Base-by-base conservation (phyloP, 2,329 filamentous ascomycete species). In the Chaetomium sp. region DNA sequence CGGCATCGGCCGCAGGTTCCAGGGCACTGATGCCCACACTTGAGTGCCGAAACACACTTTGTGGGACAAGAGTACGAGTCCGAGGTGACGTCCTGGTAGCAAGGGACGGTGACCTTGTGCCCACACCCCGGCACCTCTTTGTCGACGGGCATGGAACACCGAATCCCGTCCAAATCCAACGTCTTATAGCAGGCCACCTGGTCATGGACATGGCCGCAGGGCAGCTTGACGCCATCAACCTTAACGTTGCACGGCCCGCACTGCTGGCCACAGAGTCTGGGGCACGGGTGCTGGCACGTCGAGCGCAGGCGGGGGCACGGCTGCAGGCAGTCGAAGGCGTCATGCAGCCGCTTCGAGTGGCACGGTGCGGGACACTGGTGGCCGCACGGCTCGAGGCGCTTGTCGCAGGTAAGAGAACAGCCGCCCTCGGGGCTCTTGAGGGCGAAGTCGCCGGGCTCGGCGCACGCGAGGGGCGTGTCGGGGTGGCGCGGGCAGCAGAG, bases 401-500 rank as follows among this genome's bases (percentile, higher is more conserved):
- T 65, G 72, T 80, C 77, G 66, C 88, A 90, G 0, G 74, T 74
- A 19, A 80, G 71, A 50, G 72, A 71, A 68, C 87, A 90, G 0
- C 88, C 88, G 49, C 87, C 87, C 72, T 91, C 88, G 0, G 88
- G 88, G 0, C 83, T 79, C 8, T 83, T 73, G 7, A 75, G 74
- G 0, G 77, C 65, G 68, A 91, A 90, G 65, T 90, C 80, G 1
- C 87, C 83, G 0, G 87, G 83, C 1, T 75, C 68, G 0, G 80
- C 80, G 1, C 86, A 84, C 1, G 71, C 21, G 12, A 90, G 83
- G 0, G 74, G 69, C 0, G 76, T 82, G 0, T 85, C 77, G 0
- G 78, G 79, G 70, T 92, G 89, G 0, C 88, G 83, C 4, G 85
- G 81, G 63, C 89, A 91, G 59, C 80, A 78, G 0, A 91, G 78